Conservation (phyloP, 139 green algal species). For the Chlamydomonas eustigma region DNA sequence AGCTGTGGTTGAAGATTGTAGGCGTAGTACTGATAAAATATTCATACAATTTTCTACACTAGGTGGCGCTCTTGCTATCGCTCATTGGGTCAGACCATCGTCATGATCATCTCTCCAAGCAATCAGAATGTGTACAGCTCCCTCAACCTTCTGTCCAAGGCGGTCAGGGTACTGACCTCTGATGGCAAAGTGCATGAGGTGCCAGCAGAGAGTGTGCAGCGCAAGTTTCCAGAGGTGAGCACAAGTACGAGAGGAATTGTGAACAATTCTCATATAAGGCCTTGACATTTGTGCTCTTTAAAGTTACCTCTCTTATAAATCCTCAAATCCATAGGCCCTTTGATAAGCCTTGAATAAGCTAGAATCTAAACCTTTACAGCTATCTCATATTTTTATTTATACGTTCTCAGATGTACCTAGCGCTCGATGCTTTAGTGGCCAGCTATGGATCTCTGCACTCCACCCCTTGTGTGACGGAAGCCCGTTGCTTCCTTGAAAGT, state of each 20-base stretch:
- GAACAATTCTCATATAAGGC: too few relatives aligned
- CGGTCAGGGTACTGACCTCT: not conserved
- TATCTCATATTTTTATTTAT: too few relatives aligned
- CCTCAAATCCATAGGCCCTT: too few relatives aligned
- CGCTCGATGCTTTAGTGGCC: not conserved
- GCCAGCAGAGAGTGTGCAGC: not conserved
- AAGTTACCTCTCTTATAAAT: too few relatives aligned
- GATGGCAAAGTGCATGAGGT: constrained; percentile 9
- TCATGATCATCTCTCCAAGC: not conserved
- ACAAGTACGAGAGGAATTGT: not conserved
- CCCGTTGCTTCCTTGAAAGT: not conserved
- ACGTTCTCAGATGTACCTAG: constrained; percentile 9
- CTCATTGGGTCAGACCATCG: not conserved
- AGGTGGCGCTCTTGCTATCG: constrained; percentile 7
- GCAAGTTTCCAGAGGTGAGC: constrained; percentile 12
- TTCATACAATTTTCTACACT: too few relatives aligned
- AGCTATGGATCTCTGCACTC: not conserved
- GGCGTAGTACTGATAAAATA: too few relatives aligned
- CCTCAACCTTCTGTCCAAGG: constrained; percentile 2
- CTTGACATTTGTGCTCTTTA: too few relatives aligned
- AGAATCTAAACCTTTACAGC: too few relatives aligned
- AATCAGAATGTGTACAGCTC: constrained; percentile 3
- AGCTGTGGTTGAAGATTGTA: too few relatives aligned
- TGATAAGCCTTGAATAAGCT: too few relatives aligned
- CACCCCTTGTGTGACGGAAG: not conserved